phyloP scores from a whole-genome alignment of 1,284 basidiomycete species.

The Phellopilus nigrolimitatus region DNA sequence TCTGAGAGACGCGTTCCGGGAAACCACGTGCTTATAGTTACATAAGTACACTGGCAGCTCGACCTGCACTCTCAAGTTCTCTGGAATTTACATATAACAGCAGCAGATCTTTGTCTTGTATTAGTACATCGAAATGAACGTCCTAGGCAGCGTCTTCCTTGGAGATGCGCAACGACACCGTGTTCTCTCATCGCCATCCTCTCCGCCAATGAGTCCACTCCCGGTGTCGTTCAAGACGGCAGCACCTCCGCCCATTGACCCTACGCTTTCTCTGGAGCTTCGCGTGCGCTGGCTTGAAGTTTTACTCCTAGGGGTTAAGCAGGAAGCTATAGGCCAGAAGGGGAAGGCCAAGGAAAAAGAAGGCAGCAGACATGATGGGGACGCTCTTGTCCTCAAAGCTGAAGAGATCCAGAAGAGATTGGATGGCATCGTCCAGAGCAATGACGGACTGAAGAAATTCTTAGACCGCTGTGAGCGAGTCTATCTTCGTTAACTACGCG shows the following conservation, averaged over 20 bases:
- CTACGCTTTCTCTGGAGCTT: constrained; percentile 62
- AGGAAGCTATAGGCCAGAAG: constrained; percentile 33
- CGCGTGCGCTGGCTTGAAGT: constrained; percentile 74
- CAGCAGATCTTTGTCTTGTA: too few relatives aligned
- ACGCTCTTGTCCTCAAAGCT: constrained; percentile 52
- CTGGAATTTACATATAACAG: too few relatives aligned
- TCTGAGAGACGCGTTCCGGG: too few relatives aligned
- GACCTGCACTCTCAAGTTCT: too few relatives aligned
- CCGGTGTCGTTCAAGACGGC: neutral
- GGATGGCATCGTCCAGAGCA: constrained; percentile 51
- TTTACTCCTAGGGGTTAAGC: constrained; percentile 59
- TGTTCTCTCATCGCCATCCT: constrained; percentile 55
- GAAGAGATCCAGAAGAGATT: constrained; percentile 57
- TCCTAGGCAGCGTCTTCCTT: constrained; percentile 66
- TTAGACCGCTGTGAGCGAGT: constrained; percentile 60
- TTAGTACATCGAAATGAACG: constrained; percentile 10
- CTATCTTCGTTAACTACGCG: neutral
- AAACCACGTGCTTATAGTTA: too few relatives aligned
- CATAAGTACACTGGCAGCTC: too few relatives aligned
- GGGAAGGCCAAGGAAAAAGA: constrained; percentile 31
- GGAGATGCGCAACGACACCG: constrained; percentile 64
- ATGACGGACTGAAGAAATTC: constrained; percentile 68
- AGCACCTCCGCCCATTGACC: constrained; percentile 42
- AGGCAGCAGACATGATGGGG: constrained; percentile 34
- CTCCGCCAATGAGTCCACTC: constrained; percentile 32